Base-by-base conservation (phyloP, 768 basidiomycete genomes). In the Botryobasidium botryosum region DNA sequence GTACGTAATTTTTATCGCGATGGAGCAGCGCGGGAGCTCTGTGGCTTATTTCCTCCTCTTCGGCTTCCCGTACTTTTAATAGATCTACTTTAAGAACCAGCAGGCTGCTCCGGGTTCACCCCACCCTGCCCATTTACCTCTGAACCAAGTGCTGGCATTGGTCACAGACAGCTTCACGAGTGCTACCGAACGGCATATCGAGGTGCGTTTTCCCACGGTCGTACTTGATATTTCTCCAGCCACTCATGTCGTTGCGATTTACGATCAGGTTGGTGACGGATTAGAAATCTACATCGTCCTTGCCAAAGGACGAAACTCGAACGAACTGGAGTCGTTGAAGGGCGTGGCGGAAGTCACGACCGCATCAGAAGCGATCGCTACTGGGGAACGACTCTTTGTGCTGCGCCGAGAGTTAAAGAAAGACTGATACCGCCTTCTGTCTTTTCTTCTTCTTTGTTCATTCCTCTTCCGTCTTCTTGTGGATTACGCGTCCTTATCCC, bases 61-160 rank as follows among this genome's bases (percentile, higher is more conserved):
- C 25, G 10, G 18, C 40, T 7, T 37, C 17, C 40, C 21, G n/a
- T 6, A 29, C 36, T 5, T 15, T n/a, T 5, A 54, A 40, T 61
- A 97, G 91, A 86, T 97, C 57, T 92, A 94, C 72, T 92, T 90
- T 68, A 90, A 85, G 72, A 99, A 99, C 61, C 91, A 96, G 61
- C 70, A 65, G 28, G 68, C 82, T 41, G 77, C 76, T 42, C 70
- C 74, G 6, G 82, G 79, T 35, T 71, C 70, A 28, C 66, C 73
- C 35, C 80, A 85, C 55, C 87, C 92, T 18, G 65, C 67, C 33
- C 83, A 91, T 62, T 65, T 97, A 35, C 81, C 90, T 13, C 67
- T 99, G 47, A 57, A 68, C 20, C 75, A 75, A 8, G 88, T 96
- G 6, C 65, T 94, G 44, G 66, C 74, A 25, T 74, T 99, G 59